phyloP scores from a whole-genome alignment of 305 asterid genomes.

The Rubia peregrina region DNA sequence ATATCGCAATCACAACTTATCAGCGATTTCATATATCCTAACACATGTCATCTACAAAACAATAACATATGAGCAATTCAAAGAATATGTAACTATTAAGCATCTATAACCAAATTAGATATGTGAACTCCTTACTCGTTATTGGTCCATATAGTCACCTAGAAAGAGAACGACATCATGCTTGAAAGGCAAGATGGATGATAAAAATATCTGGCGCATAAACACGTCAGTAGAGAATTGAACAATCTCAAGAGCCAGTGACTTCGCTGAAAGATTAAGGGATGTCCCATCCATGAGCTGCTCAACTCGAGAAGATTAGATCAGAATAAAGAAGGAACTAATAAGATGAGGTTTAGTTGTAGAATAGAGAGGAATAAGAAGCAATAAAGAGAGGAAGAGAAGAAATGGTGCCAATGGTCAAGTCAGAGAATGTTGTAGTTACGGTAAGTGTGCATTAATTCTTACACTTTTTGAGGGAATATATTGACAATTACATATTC shows the following conservation, averaged over 20 bases:
- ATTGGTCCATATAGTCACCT: constrained; percentile 89
- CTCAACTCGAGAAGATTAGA: constrained; percentile 14
- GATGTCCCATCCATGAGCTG: constrained; percentile 97
- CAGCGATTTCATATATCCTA: too few species aligned
- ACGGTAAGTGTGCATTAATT: too few species aligned
- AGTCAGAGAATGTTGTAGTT: too few species aligned
- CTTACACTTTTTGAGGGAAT: too few species aligned
- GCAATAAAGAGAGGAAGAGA: too few species aligned
- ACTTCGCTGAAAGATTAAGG: constrained; percentile 62
- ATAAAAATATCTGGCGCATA: constrained; percentile 86
- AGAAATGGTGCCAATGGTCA: too few species aligned
- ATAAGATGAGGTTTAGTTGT: too few species aligned
- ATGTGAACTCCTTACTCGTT: constrained; percentile 62
- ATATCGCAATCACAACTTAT: too few species aligned
- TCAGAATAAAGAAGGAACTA: too few species aligned
- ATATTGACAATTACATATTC: too few species aligned
- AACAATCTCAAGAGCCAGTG: constrained; percentile 68
- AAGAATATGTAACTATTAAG: background rate
- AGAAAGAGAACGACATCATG: constrained; percentile 80
- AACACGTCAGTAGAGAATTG: constrained; percentile 83
- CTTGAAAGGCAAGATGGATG: constrained; percentile 72
- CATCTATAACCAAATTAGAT: background rate
- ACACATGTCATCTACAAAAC: constrained; percentile 48
- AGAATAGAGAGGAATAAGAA: too few species aligned
- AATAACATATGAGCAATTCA: constrained; percentile 4